Conservation (phyloP, 2,329 filamentous ascomycete species). For the Cladosporium sp. region DNA sequence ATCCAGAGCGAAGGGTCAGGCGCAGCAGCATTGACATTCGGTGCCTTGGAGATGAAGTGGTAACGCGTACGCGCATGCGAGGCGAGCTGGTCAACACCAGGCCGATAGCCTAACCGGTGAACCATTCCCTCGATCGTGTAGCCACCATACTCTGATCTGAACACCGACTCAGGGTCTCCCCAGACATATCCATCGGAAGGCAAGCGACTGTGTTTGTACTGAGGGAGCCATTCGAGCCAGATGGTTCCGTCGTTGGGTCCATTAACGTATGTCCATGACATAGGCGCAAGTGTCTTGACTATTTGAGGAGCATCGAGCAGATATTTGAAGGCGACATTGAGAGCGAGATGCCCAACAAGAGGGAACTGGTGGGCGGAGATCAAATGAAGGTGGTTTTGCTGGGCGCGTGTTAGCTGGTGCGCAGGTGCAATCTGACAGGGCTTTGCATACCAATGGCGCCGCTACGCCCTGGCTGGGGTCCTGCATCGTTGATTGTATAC, state of each 20-base stretch:
- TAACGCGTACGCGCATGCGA: constrained; percentile 82
- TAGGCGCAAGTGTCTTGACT: constrained; percentile 78
- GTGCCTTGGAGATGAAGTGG: constrained; percentile 75
- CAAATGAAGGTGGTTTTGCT: constrained; percentile 89
- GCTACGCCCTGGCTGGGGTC: constrained; percentile 54
- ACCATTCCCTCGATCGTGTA: constrained; percentile 85
- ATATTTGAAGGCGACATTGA: constrained; percentile 79
- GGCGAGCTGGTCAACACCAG: constrained; percentile 70
- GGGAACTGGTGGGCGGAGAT: constrained; percentile 84
- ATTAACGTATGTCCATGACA: constrained; percentile 92
- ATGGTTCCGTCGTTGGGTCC: constrained; percentile 79
- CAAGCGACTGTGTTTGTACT: constrained; percentile 71
- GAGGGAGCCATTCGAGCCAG: constrained; percentile 85
- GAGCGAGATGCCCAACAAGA: constrained; percentile 67
- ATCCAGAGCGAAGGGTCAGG: constrained; percentile 86
- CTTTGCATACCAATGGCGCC: constrained; percentile 44
- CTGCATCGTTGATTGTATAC: constrained; percentile 33
- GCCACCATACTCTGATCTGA: constrained; percentile 70
- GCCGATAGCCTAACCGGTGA: constrained; percentile 78
- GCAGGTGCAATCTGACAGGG: not conserved
- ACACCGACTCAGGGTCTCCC: constrained; percentile 77
- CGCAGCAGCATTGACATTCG: constrained; percentile 67
- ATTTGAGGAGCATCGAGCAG: constrained; percentile 82
- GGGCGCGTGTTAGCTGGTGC: constrained; percentile 24
- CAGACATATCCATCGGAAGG: constrained; percentile 92